A percentile compares a stretch with the other conserved stretches of the same genome.
phyloP scores from a whole-genome alignment of 306 rosid genomes.

The Alnus rubra region DNA sequence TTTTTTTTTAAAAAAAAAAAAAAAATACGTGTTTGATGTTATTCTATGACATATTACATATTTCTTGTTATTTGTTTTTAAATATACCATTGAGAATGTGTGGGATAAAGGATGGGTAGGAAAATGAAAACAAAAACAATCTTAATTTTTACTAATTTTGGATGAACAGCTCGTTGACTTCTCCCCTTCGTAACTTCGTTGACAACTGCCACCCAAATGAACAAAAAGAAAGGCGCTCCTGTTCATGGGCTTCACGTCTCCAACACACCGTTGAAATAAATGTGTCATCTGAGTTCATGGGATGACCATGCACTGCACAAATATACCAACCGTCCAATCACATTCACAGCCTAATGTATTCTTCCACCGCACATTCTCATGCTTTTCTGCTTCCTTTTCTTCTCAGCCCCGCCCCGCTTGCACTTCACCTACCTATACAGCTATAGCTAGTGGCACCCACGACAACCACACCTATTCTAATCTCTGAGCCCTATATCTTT shows the following conservation, averaged over 20 bases:
- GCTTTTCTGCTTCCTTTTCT: not conserved
- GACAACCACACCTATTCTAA: conserved; percentile 39
- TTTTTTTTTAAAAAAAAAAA: no score
- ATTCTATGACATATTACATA: no score
- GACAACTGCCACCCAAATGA: not conserved
- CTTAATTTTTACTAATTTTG: not conserved
- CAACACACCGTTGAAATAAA: conserved; percentile 22
- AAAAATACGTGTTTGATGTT: no score
- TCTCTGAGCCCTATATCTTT: conserved; percentile 15
- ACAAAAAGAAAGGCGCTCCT: not conserved
- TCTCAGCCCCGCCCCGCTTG: conserved; percentile 9
- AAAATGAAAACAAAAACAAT: no score
- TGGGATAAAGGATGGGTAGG: no score
- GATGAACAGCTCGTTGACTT: not conserved
- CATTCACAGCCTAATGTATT: not conserved
- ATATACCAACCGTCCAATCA: conserved; percentile 27
- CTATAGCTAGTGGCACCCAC: conserved; percentile 51
- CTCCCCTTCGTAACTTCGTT: not conserved
- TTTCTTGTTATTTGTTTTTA: no score
- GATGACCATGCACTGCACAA: conserved; percentile 42
- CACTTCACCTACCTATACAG: conserved; percentile 28
- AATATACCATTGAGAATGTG: no score
- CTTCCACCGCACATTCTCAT: conserved; percentile 51
- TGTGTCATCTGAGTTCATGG: conserved; percentile 41
- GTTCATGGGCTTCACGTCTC: conserved; percentile 64